Evolutionary conservation across 345 rosid genomes (phyloP), one percentile per base, ranked within the genome.

Genomic region (Syzygium grande): DNA sequence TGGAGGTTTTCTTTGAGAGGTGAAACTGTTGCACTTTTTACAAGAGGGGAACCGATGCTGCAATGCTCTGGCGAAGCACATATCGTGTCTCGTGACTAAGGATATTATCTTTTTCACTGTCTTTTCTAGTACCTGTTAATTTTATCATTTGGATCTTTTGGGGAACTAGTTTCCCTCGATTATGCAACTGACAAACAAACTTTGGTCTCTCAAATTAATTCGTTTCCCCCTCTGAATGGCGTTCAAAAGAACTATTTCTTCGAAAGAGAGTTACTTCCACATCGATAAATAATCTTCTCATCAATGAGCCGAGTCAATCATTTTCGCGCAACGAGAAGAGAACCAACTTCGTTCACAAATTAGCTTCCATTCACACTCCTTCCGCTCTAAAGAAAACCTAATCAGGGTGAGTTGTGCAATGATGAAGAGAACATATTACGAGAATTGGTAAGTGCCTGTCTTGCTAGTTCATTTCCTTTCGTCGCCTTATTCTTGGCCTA

Each of bases 11-110:
- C 46, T 34, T 73, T 0, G 3, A 73, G 27, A 38, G 80, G 7
- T 19, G 1, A 68, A 68, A 16, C 10, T 29, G 12, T 29, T 15
- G 41, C 77, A 2, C 17, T 15, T 63, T 2, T 29, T 29, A 19
- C 21, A 0, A 0, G 3, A 29, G 11, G 77, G 77, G 41, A 15
- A 15, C 9, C 11, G 0, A 15, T 21, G 15, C 9, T 16, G 1
- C 2, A 5, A 30, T 65, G 12, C 43, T 30, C 5, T 0, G 23
- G 43, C 23, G 0, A 65, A 30, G 43, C 80, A 68, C 80, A 34
- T 68, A 25, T 11, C 46, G 5, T 34, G 80, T 34, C 0, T 34
- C 0, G 4, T 43, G 5, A 10, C 2, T 2, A 21, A 1, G 2
- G 25, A 34, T 0, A 0, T 21, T 9, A 34, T 68, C 4, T 19